Evolutionary conservation across 192 early-diverging fungal species (phyloP).

Genomic region (Coemansia aciculifera): DNA sequence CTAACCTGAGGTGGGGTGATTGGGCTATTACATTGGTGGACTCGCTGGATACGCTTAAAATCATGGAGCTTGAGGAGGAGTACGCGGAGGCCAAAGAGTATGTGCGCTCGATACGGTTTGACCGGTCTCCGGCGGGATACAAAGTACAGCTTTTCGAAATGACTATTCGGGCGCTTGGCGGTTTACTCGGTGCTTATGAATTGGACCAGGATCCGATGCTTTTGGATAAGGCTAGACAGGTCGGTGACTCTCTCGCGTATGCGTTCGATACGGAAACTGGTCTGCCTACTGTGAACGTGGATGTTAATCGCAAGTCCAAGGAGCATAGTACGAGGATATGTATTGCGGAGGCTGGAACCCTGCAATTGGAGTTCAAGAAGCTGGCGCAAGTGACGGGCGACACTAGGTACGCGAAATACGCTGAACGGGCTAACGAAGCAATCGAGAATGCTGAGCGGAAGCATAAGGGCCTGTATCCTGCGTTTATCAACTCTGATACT

Average conservation of each 20-base stretch:
- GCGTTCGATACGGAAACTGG: conserved; percentile 70
- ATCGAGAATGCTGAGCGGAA: conserved; percentile 51
- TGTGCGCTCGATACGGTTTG: conserved; percentile 63
- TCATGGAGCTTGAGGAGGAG: conserved; percentile 77
- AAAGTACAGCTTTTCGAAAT: conserved; percentile 69
- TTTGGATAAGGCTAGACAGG: conserved; percentile 70
- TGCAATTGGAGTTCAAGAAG: conserved; percentile 88
- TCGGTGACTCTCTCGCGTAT: conserved; percentile 69
- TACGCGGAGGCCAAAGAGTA: conserved; percentile 68
- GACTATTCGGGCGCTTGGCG: conserved; percentile 84
- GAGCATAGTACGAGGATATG: conserved; percentile 6
- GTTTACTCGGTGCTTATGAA: conserved; percentile 78
- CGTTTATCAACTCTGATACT: conserved; percentile 49
- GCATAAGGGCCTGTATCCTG: conserved; percentile 74
- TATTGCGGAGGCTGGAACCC: conserved; percentile 74
- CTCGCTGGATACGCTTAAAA: conserved; percentile 76
- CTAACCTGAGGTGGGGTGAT: conserved; percentile 57
- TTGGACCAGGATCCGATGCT: conserved; percentile 65
- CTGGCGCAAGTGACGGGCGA: conserved; percentile 74
- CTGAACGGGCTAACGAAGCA: conserved; percentile 58
- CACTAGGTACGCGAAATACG: conserved; percentile 70
- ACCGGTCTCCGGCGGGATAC: conserved; percentile 3
- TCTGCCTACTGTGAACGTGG: conserved; percentile 66
- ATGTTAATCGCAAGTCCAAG: conserved; percentile 38
- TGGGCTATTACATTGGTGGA: conserved; percentile 85